Conservation (phyloP, 371 early-diverging fungal genomes). For the Mucor sp. region DNA sequence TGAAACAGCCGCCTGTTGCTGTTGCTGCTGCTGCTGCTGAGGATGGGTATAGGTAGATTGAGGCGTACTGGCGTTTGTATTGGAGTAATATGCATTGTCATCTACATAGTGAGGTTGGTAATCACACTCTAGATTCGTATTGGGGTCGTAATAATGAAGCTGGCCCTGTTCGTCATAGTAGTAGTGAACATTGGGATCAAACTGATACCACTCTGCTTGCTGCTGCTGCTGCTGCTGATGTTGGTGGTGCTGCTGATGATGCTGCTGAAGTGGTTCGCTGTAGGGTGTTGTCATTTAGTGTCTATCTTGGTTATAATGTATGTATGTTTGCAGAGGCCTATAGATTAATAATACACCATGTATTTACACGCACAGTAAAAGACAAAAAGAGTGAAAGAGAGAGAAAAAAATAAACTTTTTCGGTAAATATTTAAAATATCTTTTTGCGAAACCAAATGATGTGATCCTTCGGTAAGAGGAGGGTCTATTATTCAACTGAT, state of each 20-base stretch:
- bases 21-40: slow-evolving; percentile 18
- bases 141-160: slow-evolving; percentile 37
- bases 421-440: slow-evolving; percentile 2
- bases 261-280: slow-evolving; percentile 1
- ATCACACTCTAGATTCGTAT: slow-evolving; percentile 26
- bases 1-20: slow-evolving; percentile 20
- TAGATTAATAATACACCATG: neutral
- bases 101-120: slow-evolving; percentile 18
- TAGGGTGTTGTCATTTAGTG: slow-evolving; percentile 23
- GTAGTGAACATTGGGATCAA: slow-evolving; percentile 43
- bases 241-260: neutral
- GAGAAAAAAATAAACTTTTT: neutral
- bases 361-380: neutral
- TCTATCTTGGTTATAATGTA: neutral
- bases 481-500: neutral
- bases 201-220: slow-evolving; percentile 22
- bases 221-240: neutral
- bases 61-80: slow-evolving; percentile 16
- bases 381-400: neutral
- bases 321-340: neutral
- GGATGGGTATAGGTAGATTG: slow-evolving; percentile 4
- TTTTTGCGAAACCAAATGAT: neutral
- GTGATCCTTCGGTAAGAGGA: neutral
- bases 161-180: slow-evolving; percentile 37
- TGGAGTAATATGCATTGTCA: slow-evolving; percentile 22